These are phyloP conservation scores for Grosmannia clavigera DNA, from an alignment of 2,329 filamentous ascomycete species.

Conservation along the genomic window DNA sequence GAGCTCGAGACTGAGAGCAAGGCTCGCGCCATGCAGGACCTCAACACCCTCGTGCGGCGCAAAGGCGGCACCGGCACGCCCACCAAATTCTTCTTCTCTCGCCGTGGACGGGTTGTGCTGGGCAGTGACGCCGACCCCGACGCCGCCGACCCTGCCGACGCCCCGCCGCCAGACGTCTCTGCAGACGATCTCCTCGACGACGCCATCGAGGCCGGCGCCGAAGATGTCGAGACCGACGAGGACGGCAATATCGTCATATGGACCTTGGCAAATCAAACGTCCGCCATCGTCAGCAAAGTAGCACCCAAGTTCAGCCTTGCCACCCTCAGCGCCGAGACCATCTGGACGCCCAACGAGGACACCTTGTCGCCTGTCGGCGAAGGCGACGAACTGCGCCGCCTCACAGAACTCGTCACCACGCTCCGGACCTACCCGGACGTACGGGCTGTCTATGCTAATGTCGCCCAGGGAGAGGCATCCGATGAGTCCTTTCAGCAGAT, in stretches of 20 bases:
- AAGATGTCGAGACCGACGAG: slow-evolving; percentile 52
- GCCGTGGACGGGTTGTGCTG: slow-evolving; percentile 63
- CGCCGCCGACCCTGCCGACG: background rate
- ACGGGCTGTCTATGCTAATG: slow-evolving; percentile 69
- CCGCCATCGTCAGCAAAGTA: slow-evolving; percentile 51
- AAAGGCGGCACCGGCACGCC: slow-evolving; percentile 57
- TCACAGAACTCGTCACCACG: slow-evolving; percentile 47
- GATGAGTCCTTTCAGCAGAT: slow-evolving; percentile 44
- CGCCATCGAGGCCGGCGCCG: slow-evolving; percentile 73
- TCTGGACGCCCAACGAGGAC: slow-evolving; percentile 76
- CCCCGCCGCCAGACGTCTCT: slow-evolving; percentile 20
- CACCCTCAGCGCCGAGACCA: slow-evolving; percentile 63
- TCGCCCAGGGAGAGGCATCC: slow-evolving; percentile 33
- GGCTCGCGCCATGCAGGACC: slow-evolving; percentile 57
- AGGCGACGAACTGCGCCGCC: slow-evolving; percentile 37
- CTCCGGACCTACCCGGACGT: slow-evolving; percentile 60
- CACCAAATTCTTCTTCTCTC: slow-evolving; percentile 74
- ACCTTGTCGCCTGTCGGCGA: slow-evolving; percentile 54
- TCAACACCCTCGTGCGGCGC: slow-evolving; percentile 60
- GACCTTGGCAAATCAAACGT: slow-evolving; percentile 54
- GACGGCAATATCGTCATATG: slow-evolving; percentile 61
- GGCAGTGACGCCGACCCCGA: slow-evolving; percentile 62
- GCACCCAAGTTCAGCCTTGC: slow-evolving; percentile 50
- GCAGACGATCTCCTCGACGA: slow-evolving; percentile 69
- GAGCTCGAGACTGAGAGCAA: slow-evolving; percentile 81